Percentiles rank a stretch among this genome's conserved stretches.
Evolutionary conservation across 768 basidiomycete species (phyloP).

Genomic region (Chiua virens): DNA sequence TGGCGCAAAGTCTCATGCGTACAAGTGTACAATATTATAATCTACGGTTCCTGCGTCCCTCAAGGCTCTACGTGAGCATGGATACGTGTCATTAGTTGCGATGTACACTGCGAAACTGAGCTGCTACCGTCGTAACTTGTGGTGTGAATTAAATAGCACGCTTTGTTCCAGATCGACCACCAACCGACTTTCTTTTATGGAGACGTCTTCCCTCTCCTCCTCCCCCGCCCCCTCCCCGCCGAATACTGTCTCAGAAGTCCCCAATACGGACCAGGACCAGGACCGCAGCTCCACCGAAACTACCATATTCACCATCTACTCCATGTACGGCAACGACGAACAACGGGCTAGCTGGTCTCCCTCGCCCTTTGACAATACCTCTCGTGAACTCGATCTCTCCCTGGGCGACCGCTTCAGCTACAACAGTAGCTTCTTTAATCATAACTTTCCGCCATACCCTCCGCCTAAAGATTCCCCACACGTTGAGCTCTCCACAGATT

Average conservation of each 20-base stretch:
- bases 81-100: too few species aligned
- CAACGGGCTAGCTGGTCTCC: conserved; percentile 48
- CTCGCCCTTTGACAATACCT: conserved; percentile 37
- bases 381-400: conserved; percentile 38
- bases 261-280: conserved; percentile 31
- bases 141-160: too few species aligned
- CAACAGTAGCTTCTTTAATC: conserved; percentile 32
- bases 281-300: conserved; percentile 66
- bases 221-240: conserved; percentile 27
- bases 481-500: conserved; percentile 25
- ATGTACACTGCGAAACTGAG: too few species aligned
- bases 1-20: too few species aligned
- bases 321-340: conserved; percentile 75
- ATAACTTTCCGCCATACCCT: conserved; percentile 13
- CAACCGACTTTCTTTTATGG: conserved; percentile 32
- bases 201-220: conserved; percentile 39
- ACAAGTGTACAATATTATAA: too few species aligned
- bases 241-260: too few species aligned
- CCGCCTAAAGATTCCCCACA: conserved; percentile 26
- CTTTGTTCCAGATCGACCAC: too few species aligned
- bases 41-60: too few species aligned
- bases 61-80: too few species aligned
- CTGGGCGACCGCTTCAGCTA: conserved; percentile 36
- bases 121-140: too few species aligned
- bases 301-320: conserved; percentile 81